A percentile compares a stretch with the other conserved stretches of the same genome.
These are phyloP conservation scores for Goffeauzyma gilvescens DNA, from an alignment of 768 basidiomycete species.

Conservation along the genomic window DNA sequence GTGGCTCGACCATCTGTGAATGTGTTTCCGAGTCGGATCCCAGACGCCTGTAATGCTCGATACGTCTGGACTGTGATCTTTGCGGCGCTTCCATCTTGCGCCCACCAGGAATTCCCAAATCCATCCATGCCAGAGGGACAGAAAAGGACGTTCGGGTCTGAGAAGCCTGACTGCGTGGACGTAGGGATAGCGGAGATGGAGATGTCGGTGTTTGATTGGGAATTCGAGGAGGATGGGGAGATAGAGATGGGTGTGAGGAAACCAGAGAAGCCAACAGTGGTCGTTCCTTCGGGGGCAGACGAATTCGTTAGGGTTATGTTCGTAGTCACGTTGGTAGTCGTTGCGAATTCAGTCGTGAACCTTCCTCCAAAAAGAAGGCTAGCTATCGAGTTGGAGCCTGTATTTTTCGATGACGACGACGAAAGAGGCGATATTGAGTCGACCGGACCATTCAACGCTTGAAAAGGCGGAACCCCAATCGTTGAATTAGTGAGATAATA, in stretches of 20 bases:
- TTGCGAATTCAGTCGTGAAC: constrained; percentile 56
- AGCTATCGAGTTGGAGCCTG: no score
- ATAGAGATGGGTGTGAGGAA: constrained; percentile 36
- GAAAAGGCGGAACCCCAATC: constrained; percentile 43
- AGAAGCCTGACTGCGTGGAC: constrained; percentile 20
- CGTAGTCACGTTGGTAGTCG: no score
- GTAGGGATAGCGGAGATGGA: constrained; percentile 19
- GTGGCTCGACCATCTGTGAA: constrained; percentile 64
- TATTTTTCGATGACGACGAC: no score
- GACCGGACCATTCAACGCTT: constrained; percentile 60
- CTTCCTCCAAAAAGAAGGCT: constrained; percentile 76
- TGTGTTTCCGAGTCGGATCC: constrained; percentile 79
- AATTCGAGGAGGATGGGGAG: no score
- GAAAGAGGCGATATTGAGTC: constrained; percentile 56
- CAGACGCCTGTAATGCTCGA: constrained; percentile 51
- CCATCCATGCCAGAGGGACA: constrained; percentile 72
- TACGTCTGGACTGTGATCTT: constrained; percentile 62
- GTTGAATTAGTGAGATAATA: constrained; percentile 1
- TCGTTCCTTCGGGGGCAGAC: constrained; percentile 46
- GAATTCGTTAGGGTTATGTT: constrained; percentile 36
- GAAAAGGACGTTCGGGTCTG: constrained; percentile 37
- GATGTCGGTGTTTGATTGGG: constrained; percentile 42
- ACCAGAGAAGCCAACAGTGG: constrained; percentile 60
- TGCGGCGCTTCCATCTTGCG: constrained; percentile 48
- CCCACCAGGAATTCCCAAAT: no score